A percentile compares a stretch with the other conserved stretches of the same genome.
Conservation (phyloP, 345 rosid species). For the Boechera stricta region DNA sequence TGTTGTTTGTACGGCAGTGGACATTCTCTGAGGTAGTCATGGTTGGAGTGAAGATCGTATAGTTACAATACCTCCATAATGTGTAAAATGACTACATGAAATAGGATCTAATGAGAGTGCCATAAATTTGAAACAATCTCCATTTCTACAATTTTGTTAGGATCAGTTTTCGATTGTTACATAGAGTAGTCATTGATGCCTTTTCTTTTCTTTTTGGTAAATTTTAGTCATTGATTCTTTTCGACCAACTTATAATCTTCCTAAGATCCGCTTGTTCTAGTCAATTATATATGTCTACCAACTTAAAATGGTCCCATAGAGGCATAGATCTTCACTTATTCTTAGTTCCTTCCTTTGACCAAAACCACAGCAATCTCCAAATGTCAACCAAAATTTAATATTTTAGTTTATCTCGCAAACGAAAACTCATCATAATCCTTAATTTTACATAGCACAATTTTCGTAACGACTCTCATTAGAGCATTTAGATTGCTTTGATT, state of each 20-base stretch:
- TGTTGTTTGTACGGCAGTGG: not conserved
- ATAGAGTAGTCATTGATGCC: not conserved
- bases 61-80: not conserved
- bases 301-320: slow-evolving; percentile 3
- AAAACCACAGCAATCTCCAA: not conserved
- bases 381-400: not conserved
- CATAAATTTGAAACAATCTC: not conserved
- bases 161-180: slow-evolving; percentile 7
- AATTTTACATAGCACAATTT: not conserved
- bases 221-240: not conserved
- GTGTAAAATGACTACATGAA: not conserved
- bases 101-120: not conserved
- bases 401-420: not conserved
- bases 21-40: too few species aligned
- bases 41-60: not conserved
- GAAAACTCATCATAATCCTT: not conserved
- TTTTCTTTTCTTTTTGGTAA: not conserved
- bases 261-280: not conserved
- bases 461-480: not conserved
- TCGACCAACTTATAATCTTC: not conserved
- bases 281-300: slow-evolving; percentile 1
- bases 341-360: not conserved
- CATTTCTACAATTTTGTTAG: not conserved
- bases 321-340: not conserved
- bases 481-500: not conserved